These are phyloP conservation scores for Sphaerostilbella broomeana DNA, from an alignment of 2,329 filamentous ascomycete genomes.

Conservation along the genomic window DNA sequence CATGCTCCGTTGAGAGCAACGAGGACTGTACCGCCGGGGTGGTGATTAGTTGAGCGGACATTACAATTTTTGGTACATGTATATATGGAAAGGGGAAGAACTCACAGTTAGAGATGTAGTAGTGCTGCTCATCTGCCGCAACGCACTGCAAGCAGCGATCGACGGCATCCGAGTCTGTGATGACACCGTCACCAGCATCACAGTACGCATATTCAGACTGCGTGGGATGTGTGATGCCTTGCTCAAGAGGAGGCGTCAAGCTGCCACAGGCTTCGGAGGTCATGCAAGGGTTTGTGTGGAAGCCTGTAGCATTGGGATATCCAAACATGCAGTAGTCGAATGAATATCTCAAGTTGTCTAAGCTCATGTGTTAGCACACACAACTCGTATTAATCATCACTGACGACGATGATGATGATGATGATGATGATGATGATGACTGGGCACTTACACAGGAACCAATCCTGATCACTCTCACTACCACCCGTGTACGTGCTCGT, in stretches of 20 bases:
- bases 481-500: conserved; percentile 42
- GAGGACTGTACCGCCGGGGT: conserved; percentile 32
- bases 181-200: conserved; percentile 30
- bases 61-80: too few species aligned
- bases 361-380: not conserved
- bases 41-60: not conserved
- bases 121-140: conserved; percentile 32
- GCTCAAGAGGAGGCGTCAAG: conserved; percentile 34
- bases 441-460: conserved; percentile 48
- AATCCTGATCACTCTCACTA: conserved; percentile 45
- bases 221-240: conserved; percentile 32
- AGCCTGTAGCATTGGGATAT: conserved; percentile 40
- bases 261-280: conserved; percentile 45
- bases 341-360: conserved; percentile 49
- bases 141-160: conserved; percentile 42
- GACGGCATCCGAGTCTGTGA: conserved; percentile 27
- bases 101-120: conserved; percentile 46
- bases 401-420: not conserved
- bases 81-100: not conserved
- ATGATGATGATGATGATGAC: not conserved
- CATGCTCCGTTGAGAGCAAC: conserved; percentile 47
- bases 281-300: conserved; percentile 42
- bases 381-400: not conserved
- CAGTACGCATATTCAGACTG: conserved; percentile 41
- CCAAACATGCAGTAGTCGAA: conserved; percentile 48